Evolutionary conservation across 108 stramenopile genomes (phyloP).

Genomic region (Cyclostephanos tholiformis): DNA sequence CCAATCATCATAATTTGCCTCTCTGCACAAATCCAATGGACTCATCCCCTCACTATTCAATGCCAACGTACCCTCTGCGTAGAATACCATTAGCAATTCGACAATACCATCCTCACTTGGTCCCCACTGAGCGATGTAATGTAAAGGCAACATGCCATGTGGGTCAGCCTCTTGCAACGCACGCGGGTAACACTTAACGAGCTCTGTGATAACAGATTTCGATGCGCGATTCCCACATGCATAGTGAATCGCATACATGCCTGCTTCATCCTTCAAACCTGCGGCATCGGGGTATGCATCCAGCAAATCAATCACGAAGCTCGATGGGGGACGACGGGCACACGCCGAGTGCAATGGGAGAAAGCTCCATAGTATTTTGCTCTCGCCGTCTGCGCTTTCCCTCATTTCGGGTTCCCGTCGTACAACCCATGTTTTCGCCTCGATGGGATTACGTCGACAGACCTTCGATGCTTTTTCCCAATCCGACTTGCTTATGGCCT

Average conservation of each 20-base stretch:
- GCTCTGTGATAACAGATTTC: slow-evolving; percentile 11
- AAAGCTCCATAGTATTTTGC: slow-evolving; percentile 35
- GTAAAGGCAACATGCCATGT: slow-evolving; percentile 35
- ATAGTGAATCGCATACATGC: slow-evolving; percentile 41
- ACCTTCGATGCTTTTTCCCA: slow-evolving; percentile 46
- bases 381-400: slow-evolving; percentile 12
- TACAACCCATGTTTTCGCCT: slow-evolving; percentile 35
- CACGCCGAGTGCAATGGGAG: slow-evolving; percentile 48
- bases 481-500: slow-evolving; percentile 70
- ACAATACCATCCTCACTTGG: slow-evolving; percentile 18
- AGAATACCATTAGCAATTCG: slow-evolving; percentile 15
- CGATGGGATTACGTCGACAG: slow-evolving; percentile 3
- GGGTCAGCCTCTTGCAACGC: slow-evolving; percentile 29
- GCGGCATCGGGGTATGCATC: slow-evolving; percentile 40
- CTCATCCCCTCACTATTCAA: slow-evolving; percentile 20
- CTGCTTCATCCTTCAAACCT: slow-evolving; percentile 16
- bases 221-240: slow-evolving; percentile 40
- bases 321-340: slow-evolving; percentile 31
- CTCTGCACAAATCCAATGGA: slow-evolving; percentile 31
- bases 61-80: slow-evolving; percentile 10
- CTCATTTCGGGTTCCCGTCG: slow-evolving; percentile 12
- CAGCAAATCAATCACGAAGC: slow-evolving; percentile 21
- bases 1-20: slow-evolving; percentile 26
- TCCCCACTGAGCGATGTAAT: slow-evolving; percentile 34
- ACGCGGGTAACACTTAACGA: slow-evolving; percentile 5